phyloP scores from a whole-genome alignment of 805 yeast species.

The Crinitomyces ghanaensis region DNA sequence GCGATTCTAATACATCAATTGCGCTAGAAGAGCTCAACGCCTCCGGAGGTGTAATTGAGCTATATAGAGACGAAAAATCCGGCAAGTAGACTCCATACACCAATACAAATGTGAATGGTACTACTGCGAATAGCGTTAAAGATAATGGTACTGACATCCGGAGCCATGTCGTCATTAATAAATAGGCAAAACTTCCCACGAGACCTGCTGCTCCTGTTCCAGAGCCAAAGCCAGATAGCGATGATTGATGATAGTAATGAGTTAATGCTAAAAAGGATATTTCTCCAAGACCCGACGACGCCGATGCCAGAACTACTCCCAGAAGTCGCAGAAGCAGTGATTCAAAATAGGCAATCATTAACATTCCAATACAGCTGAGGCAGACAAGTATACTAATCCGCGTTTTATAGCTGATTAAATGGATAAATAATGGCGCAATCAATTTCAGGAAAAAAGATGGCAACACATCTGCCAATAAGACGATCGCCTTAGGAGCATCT shows the following conservation, averaged over 20 bases:
- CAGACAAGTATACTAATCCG: constrained; percentile 46
- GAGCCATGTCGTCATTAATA: constrained; percentile 62
- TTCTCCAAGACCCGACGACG: constrained; percentile 86
- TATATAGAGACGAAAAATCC: no score
- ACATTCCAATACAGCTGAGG: constrained; percentile 65
- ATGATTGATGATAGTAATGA: constrained; percentile 50
- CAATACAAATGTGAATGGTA: constrained; percentile 24
- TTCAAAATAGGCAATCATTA: constrained; percentile 40
- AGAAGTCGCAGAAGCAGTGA: constrained; percentile 34
- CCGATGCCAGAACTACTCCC: constrained; percentile 72
- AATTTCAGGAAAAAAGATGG: constrained; percentile 70
- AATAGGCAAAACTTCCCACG: constrained; percentile 56
- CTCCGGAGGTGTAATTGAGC: no score
- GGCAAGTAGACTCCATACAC: no score
- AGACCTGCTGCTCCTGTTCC: constrained; percentile 97
- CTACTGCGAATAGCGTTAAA: constrained; percentile 42
- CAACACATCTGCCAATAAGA: constrained; percentile 72
- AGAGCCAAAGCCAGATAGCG: constrained; percentile 78
- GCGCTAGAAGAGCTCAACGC: no score
- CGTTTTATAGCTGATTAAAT: constrained; percentile 43
- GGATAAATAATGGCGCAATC: constrained; percentile 69
- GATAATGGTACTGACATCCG: constrained; percentile 42
- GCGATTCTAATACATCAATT: no score
- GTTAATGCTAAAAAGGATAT: constrained; percentile 79
- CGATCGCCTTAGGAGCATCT: constrained; percentile 70